Evolutionary conservation across 2,329 filamentous ascomycete genomes (phyloP).

Genomic region (Microdochium nivale): DNA sequence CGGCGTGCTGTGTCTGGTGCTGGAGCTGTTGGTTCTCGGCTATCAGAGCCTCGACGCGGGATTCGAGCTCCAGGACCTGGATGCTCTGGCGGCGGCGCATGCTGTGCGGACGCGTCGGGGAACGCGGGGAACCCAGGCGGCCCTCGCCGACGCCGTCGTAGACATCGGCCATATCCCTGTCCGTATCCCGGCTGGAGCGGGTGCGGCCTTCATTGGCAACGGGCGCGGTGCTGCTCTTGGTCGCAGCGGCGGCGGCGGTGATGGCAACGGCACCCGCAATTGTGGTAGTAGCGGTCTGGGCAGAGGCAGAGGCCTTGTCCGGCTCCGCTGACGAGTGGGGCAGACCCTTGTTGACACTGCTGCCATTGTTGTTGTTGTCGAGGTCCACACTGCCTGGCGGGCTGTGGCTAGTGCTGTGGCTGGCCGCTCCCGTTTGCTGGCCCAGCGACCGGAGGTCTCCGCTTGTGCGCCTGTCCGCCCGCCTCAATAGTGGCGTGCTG

Average conservation of each 20-base stretch:
- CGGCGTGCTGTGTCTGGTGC: constrained; percentile 62
- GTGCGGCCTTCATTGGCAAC: constrained; percentile 81
- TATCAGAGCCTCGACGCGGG: constrained; percentile 72
- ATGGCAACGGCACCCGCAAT: constrained; percentile 7
- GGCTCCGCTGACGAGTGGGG: background rate
- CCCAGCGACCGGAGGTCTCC: constrained; percentile 67
- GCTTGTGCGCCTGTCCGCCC: constrained; percentile 59
- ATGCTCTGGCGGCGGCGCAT: constrained; percentile 96
- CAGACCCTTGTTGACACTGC: background rate
- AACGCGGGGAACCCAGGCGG: constrained; percentile 76
- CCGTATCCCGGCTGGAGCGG: constrained; percentile 31
- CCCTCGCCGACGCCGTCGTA: constrained; percentile 93
- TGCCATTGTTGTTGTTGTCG: background rate
- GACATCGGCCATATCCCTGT: constrained; percentile 84
- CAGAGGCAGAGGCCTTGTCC: background rate
- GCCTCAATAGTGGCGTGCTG: constrained; percentile 60
- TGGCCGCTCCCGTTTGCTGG: constrained; percentile 25
- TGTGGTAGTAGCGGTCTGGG: background rate
- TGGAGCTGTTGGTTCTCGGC: constrained; percentile 76
- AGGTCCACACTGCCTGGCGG: background rate
- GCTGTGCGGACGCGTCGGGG: constrained; percentile 88
- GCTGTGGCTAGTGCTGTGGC: background rate
- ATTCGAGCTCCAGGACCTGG: constrained; percentile 89
- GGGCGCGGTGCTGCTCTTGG: constrained; percentile 43
- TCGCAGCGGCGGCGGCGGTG: constrained; percentile 8